Base-by-base conservation (phyloP, 1,284 basidiomycete species). In the Porodaedalea pini region DNA sequence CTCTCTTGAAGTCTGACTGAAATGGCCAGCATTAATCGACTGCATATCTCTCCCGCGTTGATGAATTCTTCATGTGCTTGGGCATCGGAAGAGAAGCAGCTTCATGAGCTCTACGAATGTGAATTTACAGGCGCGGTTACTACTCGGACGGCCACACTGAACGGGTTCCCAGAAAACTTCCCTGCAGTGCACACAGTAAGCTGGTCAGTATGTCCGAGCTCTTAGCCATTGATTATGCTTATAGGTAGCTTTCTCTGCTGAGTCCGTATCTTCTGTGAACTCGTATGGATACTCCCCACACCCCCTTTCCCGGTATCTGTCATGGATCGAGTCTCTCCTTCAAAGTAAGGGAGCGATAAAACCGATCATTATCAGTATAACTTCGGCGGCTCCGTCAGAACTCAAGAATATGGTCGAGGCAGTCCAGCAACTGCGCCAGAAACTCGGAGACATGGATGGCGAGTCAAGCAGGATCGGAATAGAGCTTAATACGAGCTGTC, bases 261-360 rank as follows among this genome's bases (percentile, higher is more conserved):
- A 73, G 15, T 67, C 74, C 2, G 65, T 75, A 21, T 78, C 86
- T 15, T 83, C 88, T 8, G 65, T 90, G 58, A 92, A 92, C 67
- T 86, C 85, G 1, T 92, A 88, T 67, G 89, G 88, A 23, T 92
- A 91, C 70, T 90, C 87, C 7, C 90, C 90, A 0, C 75, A 85
- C 65, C 81, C 86, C 3, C 75, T 92, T 29, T 66, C 74, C 10
- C 66, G 68, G 25, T 92, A 92, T 69, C 66, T 90, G 39, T 69
- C 68, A 51, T 89, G 85, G 84, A 73, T 88, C 37, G 74, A 79
- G 50, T 61, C 68, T 10, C 74, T 89, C 55, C 72, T 88, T 62
- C 60, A 57, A 13, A 58, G 64, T 3, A 65, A 65, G 23, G 63
- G 52, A 47, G 56, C 13, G 53, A 63, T 5, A 58, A 92, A 92